Base-by-base conservation (phyloP, 2,329 filamentous ascomycete genomes). In the Pestalotiopsis fici region DNA sequence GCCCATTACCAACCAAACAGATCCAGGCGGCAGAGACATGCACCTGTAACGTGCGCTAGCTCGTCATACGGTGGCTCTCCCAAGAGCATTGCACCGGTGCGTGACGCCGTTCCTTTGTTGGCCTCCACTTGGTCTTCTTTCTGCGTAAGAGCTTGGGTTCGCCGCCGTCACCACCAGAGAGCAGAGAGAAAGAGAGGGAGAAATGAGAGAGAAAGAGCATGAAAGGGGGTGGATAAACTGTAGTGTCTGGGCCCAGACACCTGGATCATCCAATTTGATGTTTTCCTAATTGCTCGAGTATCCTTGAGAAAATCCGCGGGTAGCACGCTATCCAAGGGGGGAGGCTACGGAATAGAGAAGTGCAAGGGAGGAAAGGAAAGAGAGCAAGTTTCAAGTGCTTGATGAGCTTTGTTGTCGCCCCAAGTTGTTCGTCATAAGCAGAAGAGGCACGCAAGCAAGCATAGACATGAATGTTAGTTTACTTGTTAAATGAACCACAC, bases 11-110 rank as follows among this genome's bases (percentile, higher is more conserved):
- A 64, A 59, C 63, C 63, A 50, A 50, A 50, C 43, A 18, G 18
- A n/a, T 18, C 43, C 43, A 65, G 43, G 55, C 27, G 12, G 31
- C 57, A 65, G 57, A 66, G 63, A 66, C 50, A 68, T 68, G 66
- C 66, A 62, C 61, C 66, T 68, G 66, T 65, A 66, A 65, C 59
- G 64, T 65, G 47, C 66, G 47, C 64, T 65, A 68, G 50, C 47
- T 21, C 66, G 63, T 65, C 66, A 67, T 62, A 57, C 47, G 23
- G 60, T 61, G 55, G 43, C 28, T 23, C 62, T 64, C n/a, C 23
- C 23, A 59, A 31, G 37, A 57, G 65, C 59, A 63, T 18, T 43
- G 59, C 59, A 54, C 54, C 39, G 54, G 50, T 59, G 25, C 64
- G 65, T 47, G 59, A 66, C 66, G 56, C 66, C 61, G 65, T 66